phyloP scores from a whole-genome alignment of 2,329 filamentous ascomycete species.

The Penicillium palitans region DNA sequence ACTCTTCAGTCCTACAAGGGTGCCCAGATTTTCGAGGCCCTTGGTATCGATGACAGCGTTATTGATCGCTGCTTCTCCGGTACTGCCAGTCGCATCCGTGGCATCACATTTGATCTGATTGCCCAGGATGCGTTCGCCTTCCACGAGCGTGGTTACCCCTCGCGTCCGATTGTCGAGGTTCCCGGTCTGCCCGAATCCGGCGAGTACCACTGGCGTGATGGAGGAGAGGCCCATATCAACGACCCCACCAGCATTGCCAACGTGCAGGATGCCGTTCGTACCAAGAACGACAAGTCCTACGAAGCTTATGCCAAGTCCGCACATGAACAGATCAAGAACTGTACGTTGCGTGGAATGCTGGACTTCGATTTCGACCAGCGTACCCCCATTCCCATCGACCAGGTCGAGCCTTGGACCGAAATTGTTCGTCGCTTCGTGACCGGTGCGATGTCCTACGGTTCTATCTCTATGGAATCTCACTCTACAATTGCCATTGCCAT shows the following conservation, averaged over 20 bases:
- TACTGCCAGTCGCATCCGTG: conserved; percentile 90
- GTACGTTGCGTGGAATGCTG: conserved; percentile 87
- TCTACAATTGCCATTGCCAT: conserved; percentile 93
- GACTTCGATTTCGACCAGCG: conserved; percentile 94
- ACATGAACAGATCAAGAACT: conserved; percentile 95
- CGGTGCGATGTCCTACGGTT: conserved; percentile 97
- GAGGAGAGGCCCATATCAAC: conserved; percentile 92
- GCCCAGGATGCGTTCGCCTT: conserved; percentile 93
- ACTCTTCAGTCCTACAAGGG: conserved; percentile 96
- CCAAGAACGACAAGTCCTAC: conserved; percentile 98
- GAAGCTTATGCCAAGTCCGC: conserved; percentile 91
- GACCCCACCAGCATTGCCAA: conserved; percentile 94
- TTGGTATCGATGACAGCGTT: conserved; percentile 87
- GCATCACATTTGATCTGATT: conserved; percentile 89
- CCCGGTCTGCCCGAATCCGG: conserved; percentile 86
- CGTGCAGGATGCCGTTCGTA: conserved; percentile 92
- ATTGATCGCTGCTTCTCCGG: conserved; percentile 94
- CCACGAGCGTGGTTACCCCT: conserved; percentile 90
- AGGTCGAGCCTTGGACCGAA: conserved; percentile 97
- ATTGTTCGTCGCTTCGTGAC: conserved; percentile 96
- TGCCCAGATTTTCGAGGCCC: conserved; percentile 94
- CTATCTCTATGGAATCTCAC: conserved; percentile 98
- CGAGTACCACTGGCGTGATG: conserved; percentile 98
- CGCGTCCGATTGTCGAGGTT: conserved; percentile 71
- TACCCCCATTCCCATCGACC: conserved; percentile 84